phyloP scores from a whole-genome alignment of 2,329 filamentous ascomycete genomes.

The Colletotrichum somersetense region DNA sequence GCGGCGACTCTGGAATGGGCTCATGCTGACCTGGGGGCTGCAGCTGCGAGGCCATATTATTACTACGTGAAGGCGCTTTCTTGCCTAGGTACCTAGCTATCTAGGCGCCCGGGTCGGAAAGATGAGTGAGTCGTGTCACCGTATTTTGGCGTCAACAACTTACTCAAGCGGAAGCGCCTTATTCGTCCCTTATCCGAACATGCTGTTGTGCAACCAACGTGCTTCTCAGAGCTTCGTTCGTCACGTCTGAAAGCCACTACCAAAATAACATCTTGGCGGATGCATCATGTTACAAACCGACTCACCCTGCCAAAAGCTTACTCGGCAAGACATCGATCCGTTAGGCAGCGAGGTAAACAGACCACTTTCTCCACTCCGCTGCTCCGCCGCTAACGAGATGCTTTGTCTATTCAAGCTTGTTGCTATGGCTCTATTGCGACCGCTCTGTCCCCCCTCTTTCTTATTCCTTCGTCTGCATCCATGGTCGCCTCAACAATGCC shows the following conservation, averaged over 20 bases:
- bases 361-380: not conserved
- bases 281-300: slow-evolving; percentile 1
- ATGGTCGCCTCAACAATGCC: not conserved
- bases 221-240: not conserved
- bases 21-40: slow-evolving; percentile 3
- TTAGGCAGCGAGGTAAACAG: not conserved
- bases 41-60: slow-evolving; percentile 11
- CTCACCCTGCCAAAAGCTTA: slow-evolving; percentile 20
- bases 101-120: not conserved
- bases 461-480: slow-evolving; percentile 8
- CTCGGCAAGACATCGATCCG: not conserved
- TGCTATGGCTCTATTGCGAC: not conserved
- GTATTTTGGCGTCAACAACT: slow-evolving; percentile 3
- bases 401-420: slow-evolving; percentile 6
- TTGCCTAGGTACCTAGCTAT: too few relatives aligned
- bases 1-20: slow-evolving; percentile 9
- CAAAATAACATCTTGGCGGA: not conserved
- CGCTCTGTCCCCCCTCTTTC: not conserved
- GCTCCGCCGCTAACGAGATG: not conserved
- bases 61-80: slow-evolving; percentile 10
- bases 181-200: slow-evolving; percentile 19
- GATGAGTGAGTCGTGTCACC: slow-evolving; percentile 24
- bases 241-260: not conserved
- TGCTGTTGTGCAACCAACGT: not conserved
- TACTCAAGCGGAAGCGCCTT: not conserved